Base-by-base conservation (phyloP, 129 eudicot species). In the Tanacetum coccineum region DNA sequence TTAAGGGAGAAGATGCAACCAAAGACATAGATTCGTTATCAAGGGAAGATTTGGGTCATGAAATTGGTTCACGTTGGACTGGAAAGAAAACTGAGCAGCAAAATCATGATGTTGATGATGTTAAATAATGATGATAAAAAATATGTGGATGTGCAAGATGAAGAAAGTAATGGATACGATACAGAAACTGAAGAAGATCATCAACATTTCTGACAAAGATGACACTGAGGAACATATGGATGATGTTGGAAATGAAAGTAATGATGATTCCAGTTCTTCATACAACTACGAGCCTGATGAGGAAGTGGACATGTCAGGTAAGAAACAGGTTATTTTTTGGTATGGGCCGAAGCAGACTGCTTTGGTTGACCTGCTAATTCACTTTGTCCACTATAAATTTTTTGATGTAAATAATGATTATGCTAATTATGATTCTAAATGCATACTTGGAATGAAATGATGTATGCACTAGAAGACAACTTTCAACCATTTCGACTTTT, bases 41-140 rank as follows among this genome's bases (percentile, higher is more conserved):
- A 66, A 84, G 75, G 80, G 98, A 93, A 79, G 95, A 93, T 59
- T 74, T 93, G 55, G 98, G 96, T 13, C 96, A 96, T 58, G 83
- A 78, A 53, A 85, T 88, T 70, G 98, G 95, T 72, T 86, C 98
- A 62, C 91, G 98, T n/a, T 93, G 98, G 98, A 86, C 95, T 3
- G 91, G 96, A 62, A 89, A 84, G 73, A 92, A 82, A 52, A 22
- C 87, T 21, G 87, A 81, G 70, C 74, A 81, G 32, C 68, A 83
- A 78, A 40, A 70, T 70, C 72, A 56, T 32, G 83, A 78, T 59
- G 60, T 51, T 47, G 70, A 70, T 71, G 58, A 79, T 64, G 68
- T 63, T 54, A 62, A 59, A 66, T n/a, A 60, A 74, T 55, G 62
- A 70, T 45, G 84, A 82, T 11, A 91, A 76, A 46, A 67, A 30